These are phyloP conservation scores for Prunus salicina DNA, from an alignment of 306 rosid species.

Conservation along the genomic window DNA sequence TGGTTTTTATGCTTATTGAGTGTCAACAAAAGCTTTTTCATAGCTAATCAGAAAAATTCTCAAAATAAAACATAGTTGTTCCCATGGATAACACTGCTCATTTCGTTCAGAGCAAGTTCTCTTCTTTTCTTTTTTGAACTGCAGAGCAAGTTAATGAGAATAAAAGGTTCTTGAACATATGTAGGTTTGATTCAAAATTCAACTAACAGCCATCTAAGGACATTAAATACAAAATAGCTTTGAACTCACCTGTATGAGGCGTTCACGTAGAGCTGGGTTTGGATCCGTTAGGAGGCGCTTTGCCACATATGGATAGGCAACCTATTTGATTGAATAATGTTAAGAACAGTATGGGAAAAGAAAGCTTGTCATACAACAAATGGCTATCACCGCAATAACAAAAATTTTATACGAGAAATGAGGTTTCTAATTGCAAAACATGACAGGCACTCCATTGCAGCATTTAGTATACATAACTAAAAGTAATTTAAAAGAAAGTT, in stretches of 20 bases:
- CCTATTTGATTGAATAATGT: slow-evolving; percentile 50
- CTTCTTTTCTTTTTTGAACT: neutral
- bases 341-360: slow-evolving; percentile 15
- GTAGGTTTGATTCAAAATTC: neutral
- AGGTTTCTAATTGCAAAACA: slow-evolving; percentile 10
- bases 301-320: slow-evolving; percentile 97
- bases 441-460: neutral
- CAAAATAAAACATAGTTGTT: neutral
- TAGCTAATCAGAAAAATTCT: neutral
- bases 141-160: neutral
- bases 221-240: neutral
- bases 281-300: slow-evolving; percentile 96
- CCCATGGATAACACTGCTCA: neutral
- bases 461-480: neutral
- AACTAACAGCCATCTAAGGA: neutral
- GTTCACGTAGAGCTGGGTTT: slow-evolving; percentile 94
- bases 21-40: neutral
- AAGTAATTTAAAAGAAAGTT: neutral
- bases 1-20: neutral
- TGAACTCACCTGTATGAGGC: slow-evolving; percentile 86
- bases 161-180: neutral
- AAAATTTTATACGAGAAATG: neutral
- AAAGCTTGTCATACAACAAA: slow-evolving; percentile 14
- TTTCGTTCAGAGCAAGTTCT: neutral
- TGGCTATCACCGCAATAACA: slow-evolving; percentile 6